phyloP scores from a whole-genome alignment of 1,284 basidiomycete genomes.

The Ganoderma resinaceum region DNA sequence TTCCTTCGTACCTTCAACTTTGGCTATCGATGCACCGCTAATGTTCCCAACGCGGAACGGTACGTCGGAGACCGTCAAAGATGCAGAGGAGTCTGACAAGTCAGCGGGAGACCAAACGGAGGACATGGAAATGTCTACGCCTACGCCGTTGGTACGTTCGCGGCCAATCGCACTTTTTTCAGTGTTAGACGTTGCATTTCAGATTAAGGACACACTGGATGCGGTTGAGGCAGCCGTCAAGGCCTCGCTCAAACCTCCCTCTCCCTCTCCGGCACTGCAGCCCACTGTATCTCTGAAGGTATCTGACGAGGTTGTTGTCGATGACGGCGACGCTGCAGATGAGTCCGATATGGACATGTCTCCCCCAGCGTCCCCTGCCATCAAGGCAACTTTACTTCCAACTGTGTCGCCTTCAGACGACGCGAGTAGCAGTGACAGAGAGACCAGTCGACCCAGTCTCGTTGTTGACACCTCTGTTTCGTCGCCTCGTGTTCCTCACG shows the following conservation, averaged over 20 bases:
- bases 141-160: slow-evolving; percentile 21
- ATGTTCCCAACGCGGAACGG: slow-evolving; percentile 16
- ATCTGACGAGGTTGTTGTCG: slow-evolving; percentile 9
- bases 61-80: neutral
- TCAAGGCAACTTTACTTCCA: slow-evolving; percentile 1
- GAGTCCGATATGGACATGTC: slow-evolving; percentile 34
- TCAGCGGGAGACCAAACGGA: slow-evolving; percentile 2
- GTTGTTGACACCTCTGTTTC: slow-evolving; percentile 20
- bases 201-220: slow-evolving; percentile 18
- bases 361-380: slow-evolving; percentile 27
- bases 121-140: slow-evolving; percentile 24
- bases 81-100: neutral
- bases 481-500: slow-evolving; percentile 13
- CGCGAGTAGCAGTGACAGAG: slow-evolving; percentile 9
- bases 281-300: neutral
- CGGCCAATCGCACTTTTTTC: neutral
- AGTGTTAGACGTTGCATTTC: slow-evolving; percentile 11
- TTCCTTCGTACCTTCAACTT: slow-evolving; percentile 27
- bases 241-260: neutral
- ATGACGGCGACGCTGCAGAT: slow-evolving; percentile 17
- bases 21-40: slow-evolving; percentile 26
- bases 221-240: slow-evolving; percentile 2
- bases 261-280: neutral
- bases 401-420: neutral
- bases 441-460: slow-evolving; percentile 18